phyloP scores from a whole-genome alignment of 331 rosid genomes.

The Malus hybrid region DNA sequence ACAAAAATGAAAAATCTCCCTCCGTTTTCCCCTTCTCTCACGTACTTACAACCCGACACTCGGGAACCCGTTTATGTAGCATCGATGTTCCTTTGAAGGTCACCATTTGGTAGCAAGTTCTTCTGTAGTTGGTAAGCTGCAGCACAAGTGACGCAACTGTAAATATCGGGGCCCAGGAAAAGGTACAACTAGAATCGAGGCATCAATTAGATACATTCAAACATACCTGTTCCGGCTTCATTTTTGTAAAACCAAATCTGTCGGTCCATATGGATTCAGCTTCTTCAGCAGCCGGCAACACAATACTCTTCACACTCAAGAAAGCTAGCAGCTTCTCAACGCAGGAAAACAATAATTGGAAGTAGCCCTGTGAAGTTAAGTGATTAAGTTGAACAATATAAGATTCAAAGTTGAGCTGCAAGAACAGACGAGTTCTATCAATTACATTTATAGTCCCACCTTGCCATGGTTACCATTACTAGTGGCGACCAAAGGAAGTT shows the following conservation, averaged over 20 bases:
- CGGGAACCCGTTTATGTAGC: slow-evolving; percentile 71
- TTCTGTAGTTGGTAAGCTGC: slow-evolving; percentile 58
- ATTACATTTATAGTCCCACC: slow-evolving; percentile 29
- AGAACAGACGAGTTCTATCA: too few relatives aligned
- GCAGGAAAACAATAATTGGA: slow-evolving; percentile 77
- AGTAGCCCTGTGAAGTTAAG: slow-evolving; percentile 60
- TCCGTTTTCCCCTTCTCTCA: not conserved
- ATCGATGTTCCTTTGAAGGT: slow-evolving; percentile 83
- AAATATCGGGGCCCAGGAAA: not conserved
- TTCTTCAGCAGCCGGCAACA: slow-evolving; percentile 94
- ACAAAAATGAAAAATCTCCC: not conserved
- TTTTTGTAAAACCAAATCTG: slow-evolving; percentile 73
- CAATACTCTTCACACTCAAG: slow-evolving; percentile 69
- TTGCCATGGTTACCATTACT: slow-evolving; percentile 77
- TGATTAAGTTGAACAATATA: too few relatives aligned
- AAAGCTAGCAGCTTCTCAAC: slow-evolving; percentile 77
- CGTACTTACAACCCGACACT: slow-evolving; percentile 43
- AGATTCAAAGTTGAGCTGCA: too few relatives aligned
- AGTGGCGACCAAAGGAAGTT: slow-evolving; percentile 91
- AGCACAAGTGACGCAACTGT: not conserved
- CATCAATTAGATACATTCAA: not conserved
- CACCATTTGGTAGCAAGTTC: slow-evolving; percentile 71
- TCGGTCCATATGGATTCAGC: slow-evolving; percentile 92
- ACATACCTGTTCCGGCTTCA: slow-evolving; percentile 65
- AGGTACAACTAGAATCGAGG: not conserved